A percentile compares a stretch with the other conserved stretches of the same genome.
Conservation (phyloP, 1,284 basidiomycete genomes). For the Boletus mariae region DNA sequence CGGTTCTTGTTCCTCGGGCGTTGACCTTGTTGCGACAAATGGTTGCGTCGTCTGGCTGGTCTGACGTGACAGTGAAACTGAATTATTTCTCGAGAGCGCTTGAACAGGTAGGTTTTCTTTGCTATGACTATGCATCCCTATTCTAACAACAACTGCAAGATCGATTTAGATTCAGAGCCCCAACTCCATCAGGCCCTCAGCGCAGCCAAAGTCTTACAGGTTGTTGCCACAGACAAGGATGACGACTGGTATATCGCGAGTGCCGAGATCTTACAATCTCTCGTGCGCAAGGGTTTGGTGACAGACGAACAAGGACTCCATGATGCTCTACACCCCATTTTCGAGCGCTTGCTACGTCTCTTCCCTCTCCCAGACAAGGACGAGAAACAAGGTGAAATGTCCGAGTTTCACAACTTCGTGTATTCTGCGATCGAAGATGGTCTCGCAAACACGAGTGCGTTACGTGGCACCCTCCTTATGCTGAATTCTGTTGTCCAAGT, state of each 20-base stretch:
- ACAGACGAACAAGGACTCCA: constrained; percentile 76
- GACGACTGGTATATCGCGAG: constrained; percentile 83
- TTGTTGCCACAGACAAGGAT: constrained; percentile 80
- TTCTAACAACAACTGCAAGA: constrained; percentile 41
- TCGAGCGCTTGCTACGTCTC: constrained; percentile 83
- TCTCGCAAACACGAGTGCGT: constrained; percentile 66
- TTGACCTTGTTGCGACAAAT: constrained; percentile 80
- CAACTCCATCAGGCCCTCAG: constrained; percentile 73
- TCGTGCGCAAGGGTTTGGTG: constrained; percentile 85
- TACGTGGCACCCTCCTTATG: constrained; percentile 83
- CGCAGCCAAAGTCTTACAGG: constrained; percentile 86
- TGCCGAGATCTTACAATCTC: constrained; percentile 77
- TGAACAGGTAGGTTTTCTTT: constrained; percentile 58
- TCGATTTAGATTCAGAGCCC: constrained; percentile 69
- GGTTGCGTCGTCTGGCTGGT: constrained; percentile 82
- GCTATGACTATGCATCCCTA: not conserved
- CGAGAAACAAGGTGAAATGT: constrained; percentile 64
- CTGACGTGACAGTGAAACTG: constrained; percentile 91
- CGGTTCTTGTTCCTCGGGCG: constrained; percentile 71
- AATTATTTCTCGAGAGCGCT: constrained; percentile 84
- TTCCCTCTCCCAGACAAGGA: constrained; percentile 83
- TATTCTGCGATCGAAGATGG: constrained; percentile 80
- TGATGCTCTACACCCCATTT: constrained; percentile 78
- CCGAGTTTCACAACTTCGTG: constrained; percentile 79
- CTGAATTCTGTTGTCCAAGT: constrained; percentile 86